Evolutionary conservation across 2,329 filamentous ascomycete genomes (phyloP).

Genomic region (Penicillium sp.): DNA sequence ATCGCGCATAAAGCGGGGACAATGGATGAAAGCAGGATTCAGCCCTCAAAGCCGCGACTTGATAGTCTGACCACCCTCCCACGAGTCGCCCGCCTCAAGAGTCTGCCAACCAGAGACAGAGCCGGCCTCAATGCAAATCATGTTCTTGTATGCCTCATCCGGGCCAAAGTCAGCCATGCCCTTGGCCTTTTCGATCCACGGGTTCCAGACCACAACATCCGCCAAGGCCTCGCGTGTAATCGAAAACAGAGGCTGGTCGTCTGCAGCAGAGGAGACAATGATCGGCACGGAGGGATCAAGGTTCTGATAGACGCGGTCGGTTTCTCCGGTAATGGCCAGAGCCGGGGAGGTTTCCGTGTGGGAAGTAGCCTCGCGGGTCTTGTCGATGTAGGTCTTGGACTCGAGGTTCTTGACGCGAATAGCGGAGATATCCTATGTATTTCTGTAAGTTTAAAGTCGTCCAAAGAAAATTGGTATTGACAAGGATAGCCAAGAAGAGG

Average conservation of each 20-base stretch:
- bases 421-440: slow-evolving; percentile 71
- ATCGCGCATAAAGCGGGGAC: not conserved
- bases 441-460: not conserved
- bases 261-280: slow-evolving; percentile 46
- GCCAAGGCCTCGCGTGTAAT: slow-evolving; percentile 80
- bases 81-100: slow-evolving; percentile 74
- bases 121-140: slow-evolving; percentile 93
- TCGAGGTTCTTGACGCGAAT: slow-evolving; percentile 74
- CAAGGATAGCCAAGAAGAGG: not conserved
- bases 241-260: slow-evolving; percentile 63
- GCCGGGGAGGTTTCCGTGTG: slow-evolving; percentile 65
- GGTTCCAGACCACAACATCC: slow-evolving; percentile 96
- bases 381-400: slow-evolving; percentile 77
- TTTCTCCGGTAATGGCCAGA: slow-evolving; percentile 73
- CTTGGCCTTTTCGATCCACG: slow-evolving; percentile 82
- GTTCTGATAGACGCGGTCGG: slow-evolving; percentile 80
- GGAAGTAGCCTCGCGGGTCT: slow-evolving; percentile 66
- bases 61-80: slow-evolving; percentile 63
- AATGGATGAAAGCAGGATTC: not conserved
- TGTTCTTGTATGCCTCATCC: slow-evolving; percentile 85
- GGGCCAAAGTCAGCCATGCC: slow-evolving; percentile 85
- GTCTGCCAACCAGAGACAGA: slow-evolving; percentile 79
- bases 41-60: slow-evolving; percentile 40
- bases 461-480: not conserved
- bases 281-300: slow-evolving; percentile 54